Conservation (phyloP, 192 early-diverging fungal genomes). For the Backusella mclennaniae region DNA sequence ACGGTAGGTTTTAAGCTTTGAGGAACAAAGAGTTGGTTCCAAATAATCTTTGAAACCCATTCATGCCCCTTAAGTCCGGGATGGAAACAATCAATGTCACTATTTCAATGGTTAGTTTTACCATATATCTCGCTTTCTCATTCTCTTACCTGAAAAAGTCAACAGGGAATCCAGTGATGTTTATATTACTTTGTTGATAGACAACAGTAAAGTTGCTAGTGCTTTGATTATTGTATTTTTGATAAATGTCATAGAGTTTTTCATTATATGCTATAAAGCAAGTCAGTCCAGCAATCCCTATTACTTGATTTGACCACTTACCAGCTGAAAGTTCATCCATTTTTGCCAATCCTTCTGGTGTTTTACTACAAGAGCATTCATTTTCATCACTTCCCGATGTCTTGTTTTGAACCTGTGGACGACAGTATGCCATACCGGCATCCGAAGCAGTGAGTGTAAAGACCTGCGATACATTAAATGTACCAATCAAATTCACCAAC, state of each 20-base stretch:
- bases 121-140: neutral
- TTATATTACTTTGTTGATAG: constrained; percentile 6
- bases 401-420: neutral
- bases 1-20: neutral
- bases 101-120: neutral
- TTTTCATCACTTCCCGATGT: neutral
- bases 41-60: constrained; percentile 12
- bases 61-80: neutral
- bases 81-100: constrained; percentile 2
- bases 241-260: neutral
- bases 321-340: constrained; percentile 2
- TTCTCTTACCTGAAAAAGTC: neutral
- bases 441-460: neutral
- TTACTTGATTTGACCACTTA: neutral
- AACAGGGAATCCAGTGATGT: constrained; percentile 5
- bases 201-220: constrained; percentile 1
- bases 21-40: constrained; percentile 5
- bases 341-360: neutral
- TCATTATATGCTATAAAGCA: neutral
- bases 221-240: neutral
- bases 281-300: neutral
- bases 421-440: neutral
- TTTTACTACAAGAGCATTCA: neutral
- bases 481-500: constrained; percentile 18
- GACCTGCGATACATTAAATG: neutral